Base-by-base conservation (phyloP, 306 rosid genomes). In the Castanea sativa region DNA sequence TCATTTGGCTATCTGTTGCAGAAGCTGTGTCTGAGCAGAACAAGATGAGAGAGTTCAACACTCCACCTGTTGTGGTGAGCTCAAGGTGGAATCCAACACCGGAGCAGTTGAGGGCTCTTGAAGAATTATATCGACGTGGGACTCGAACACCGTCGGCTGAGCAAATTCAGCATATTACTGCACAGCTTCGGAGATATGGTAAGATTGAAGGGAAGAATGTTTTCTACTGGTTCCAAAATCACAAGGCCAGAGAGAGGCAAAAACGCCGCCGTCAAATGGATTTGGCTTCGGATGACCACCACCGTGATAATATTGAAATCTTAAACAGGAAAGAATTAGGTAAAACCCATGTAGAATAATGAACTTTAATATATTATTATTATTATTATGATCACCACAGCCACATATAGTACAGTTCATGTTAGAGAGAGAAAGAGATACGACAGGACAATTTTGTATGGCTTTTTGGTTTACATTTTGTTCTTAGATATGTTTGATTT, bases 41-140 rank as follows among this genome's bases (percentile, higher is more conserved):
- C 57, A 86, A 89, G 87, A 49, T 49, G 53, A 92, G 88, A 73
- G 94, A 90, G 76, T 80, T 83, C 77, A 82, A 75, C 45, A 73
- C 49, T 29, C 71, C 90, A 58, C 83, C 93, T 1, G 91, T 89
- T 16, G 91, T 89, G 74, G 96, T 89, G 85, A 95, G 97, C 75
- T 91, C 99, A 33, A 89, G 99, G 81, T 95, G 99, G 99, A 95
- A 95, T 79, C 99, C 99, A 1, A 91, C 99, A 2, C 88, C 92
- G 16, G 99, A 95, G 73, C 99, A 95, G 86, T 69, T 95, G 2
- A 90, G 96, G 79, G 89, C 92, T 25, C 82, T 95, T 3, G 99
- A 95, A 67, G 98, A 95, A 19, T 71, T 95, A 49, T 95, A 95
- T 56, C 77, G 91, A 58, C 84, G 88, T 64, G 99, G 99, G 61